Evolutionary conservation across 202 grass and related monocot genomes (phyloP), one percentile per base, ranked within the genome.

Genomic region (Cymbopogon flexuosus): DNA sequence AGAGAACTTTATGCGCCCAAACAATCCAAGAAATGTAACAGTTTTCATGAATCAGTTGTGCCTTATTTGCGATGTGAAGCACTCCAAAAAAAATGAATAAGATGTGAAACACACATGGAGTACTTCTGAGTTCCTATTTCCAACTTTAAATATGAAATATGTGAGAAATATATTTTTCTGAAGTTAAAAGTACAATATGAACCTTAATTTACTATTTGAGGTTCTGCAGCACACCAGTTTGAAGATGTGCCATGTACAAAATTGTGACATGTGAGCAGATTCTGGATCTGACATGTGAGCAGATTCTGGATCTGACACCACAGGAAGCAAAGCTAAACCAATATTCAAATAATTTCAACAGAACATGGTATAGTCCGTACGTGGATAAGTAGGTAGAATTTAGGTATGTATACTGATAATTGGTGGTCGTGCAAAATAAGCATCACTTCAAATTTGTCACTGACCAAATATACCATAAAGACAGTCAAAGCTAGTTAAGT

Each of bases 191-290:
- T 24, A 21, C 41, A 49, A 29, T 42, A 23, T 70, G 10, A 62
- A 88, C 13, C 13, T 84, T 75, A 57, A 10, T 39, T 79, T 54
- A 18, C 16, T 80, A 69, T 52, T 62, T 88, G 13, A 5, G 49
- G n/a, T 34, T 79, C 40, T 43, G 39, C 21, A 51, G 15, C 39
- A 16, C 29, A 31, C 24, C 23, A 69, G 11, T 49, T 58, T 23
- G 60, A 79, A 30, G 60, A 24, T 16, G 2, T 62, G 43, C 24
- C 62, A 2, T 57, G 39, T 3, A 73, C 19, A 73, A 2, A 2
- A 6, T 52, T 73, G 49, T 52, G 5, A 39, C n/a, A 24, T 52
- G 41, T 63, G 19, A 43, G 42, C 12, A 4, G 12, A 54, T 62
- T 56, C 42, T 69, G 22, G 14, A 62, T 75, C 18, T 43, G n/a